These are phyloP conservation scores for Schizophyllum amplum DNA, from an alignment of 1,284 basidiomycete species.

Conservation along the genomic window DNA sequence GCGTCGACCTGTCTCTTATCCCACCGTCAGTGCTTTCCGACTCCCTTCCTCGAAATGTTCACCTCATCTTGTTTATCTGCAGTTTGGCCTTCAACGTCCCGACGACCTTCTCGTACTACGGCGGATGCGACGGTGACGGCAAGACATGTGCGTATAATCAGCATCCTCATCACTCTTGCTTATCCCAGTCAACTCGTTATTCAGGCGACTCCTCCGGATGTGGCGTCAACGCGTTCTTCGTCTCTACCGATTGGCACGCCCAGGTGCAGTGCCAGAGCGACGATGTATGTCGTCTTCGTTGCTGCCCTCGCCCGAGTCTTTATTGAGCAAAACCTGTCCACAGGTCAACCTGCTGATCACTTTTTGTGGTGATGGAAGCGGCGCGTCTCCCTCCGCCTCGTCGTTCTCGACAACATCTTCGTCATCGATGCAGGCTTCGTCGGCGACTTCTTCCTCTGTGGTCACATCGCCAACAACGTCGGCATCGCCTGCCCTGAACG, in stretches of 20 bases:
- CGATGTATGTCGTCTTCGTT: neutral
- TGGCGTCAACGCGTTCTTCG: neutral
- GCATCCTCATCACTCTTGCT: neutral
- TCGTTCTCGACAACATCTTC: neutral
- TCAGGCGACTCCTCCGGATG: neutral
- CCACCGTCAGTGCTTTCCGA: constrained; percentile 26
- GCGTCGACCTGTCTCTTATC: constrained; percentile 38
- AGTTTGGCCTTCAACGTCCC: constrained; percentile 32
- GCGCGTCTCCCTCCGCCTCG: neutral
- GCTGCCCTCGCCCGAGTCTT: neutral
- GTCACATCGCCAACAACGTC: neutral
- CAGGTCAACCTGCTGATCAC: neutral
- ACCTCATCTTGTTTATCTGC: neutral
- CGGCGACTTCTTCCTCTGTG: neutral
- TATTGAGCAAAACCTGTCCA: neutral
- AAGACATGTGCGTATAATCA: constrained; percentile 25
- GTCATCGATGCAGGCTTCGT: neutral
- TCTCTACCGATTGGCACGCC: neutral
- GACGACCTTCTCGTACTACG: constrained; percentile 28
- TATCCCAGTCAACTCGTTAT: neutral
- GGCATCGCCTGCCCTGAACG: neutral
- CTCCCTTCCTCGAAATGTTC: neutral
- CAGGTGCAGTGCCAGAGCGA: neutral
- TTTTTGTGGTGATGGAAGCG: neutral
- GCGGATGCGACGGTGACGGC: constrained; percentile 33